Percentiles rank a stretch among this genome's conserved stretches.
Evolutionary conservation across 2,329 filamentous ascomycete genomes (phyloP).

Genomic region (Stagonosporopsis cucurbitacearum): DNA sequence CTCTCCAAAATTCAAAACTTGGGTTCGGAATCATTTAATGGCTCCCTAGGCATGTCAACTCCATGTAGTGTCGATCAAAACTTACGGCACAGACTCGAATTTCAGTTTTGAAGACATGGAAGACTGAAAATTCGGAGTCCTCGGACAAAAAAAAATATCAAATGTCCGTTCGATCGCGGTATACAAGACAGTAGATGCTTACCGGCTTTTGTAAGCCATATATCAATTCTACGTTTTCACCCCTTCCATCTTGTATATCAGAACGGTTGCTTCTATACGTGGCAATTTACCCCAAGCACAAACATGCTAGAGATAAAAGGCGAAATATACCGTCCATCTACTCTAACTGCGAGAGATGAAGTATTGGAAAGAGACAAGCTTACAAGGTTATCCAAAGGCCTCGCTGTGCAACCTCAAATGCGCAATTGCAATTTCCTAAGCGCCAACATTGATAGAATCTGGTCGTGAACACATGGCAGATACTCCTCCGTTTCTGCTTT

Average conservation of each 20-base stretch:
- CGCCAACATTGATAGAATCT: neutral
- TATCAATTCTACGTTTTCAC: neutral
- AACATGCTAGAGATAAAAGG: too few species aligned
- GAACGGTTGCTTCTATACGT: neutral
- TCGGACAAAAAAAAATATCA: too few species aligned
- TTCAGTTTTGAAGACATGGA: too few species aligned
- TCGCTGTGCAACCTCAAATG: conserved; percentile 12
- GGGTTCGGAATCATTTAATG: too few species aligned
- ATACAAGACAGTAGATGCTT: too few species aligned
- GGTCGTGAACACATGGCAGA: neutral
- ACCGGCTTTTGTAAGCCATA: neutral
- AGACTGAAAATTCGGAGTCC: too few species aligned
- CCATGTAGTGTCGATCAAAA: too few species aligned
- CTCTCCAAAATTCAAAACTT: too few species aligned
- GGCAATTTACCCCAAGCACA: neutral
- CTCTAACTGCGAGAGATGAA: neutral
- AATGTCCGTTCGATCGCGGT: too few species aligned
- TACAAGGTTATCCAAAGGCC: conserved; percentile 11
- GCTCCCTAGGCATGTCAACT: too few species aligned
- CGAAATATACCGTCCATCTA: neutral
- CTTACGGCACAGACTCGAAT: too few species aligned
- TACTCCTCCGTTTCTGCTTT: neutral
- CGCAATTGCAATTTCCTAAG: neutral
- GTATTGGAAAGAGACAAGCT: neutral
- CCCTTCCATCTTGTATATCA: neutral